A percentile compares a stretch with the other conserved stretches of the same genome.
Conservation (phyloP, 2,329 filamentous ascomycete species). For the Graphilbum fragrans region DNA sequence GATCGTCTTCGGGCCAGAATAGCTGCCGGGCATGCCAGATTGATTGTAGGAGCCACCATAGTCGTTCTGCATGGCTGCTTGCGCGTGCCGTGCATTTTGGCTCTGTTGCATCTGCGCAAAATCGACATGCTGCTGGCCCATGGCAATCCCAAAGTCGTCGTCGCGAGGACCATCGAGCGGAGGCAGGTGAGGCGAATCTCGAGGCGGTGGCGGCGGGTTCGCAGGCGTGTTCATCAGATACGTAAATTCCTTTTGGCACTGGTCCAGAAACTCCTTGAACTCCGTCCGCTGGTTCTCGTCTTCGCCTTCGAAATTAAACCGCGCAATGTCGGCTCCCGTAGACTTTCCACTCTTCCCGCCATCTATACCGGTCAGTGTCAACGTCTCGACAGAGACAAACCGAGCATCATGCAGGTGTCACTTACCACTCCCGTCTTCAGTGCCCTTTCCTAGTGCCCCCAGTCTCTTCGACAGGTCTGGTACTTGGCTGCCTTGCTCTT, state of each 20-base stretch:
- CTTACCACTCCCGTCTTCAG: background rate
- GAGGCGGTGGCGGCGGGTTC: slow-evolving; percentile 52
- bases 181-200: slow-evolving; percentile 43
- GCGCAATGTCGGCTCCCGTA: slow-evolving; percentile 27
- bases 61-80: slow-evolving; percentile 38
- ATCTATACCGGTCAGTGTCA: too few species aligned
- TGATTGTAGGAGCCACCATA: slow-evolving; percentile 38
- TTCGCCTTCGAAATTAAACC: slow-evolving; percentile 18
- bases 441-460: background rate
- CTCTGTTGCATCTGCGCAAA: slow-evolving; percentile 10
- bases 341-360: slow-evolving; percentile 25
- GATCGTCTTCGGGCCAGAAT: slow-evolving; percentile 19
- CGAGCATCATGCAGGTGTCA: background rate
- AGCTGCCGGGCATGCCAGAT: slow-evolving; percentile 21
- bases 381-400: background rate
- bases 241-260: slow-evolving; percentile 53
- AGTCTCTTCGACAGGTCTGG: slow-evolving; percentile 24
- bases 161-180: slow-evolving; percentile 48
- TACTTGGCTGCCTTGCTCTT: slow-evolving; percentile 35
- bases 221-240: slow-evolving; percentile 57
- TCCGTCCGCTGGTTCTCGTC: slow-evolving; percentile 39
- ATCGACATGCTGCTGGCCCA: slow-evolving; percentile 26
- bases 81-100: slow-evolving; percentile 22
- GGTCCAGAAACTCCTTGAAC: slow-evolving; percentile 49
- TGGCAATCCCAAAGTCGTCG: slow-evolving; percentile 35